phyloP scores from a whole-genome alignment of 2,329 filamentous ascomycete genomes.

The Didymella sp. region DNA sequence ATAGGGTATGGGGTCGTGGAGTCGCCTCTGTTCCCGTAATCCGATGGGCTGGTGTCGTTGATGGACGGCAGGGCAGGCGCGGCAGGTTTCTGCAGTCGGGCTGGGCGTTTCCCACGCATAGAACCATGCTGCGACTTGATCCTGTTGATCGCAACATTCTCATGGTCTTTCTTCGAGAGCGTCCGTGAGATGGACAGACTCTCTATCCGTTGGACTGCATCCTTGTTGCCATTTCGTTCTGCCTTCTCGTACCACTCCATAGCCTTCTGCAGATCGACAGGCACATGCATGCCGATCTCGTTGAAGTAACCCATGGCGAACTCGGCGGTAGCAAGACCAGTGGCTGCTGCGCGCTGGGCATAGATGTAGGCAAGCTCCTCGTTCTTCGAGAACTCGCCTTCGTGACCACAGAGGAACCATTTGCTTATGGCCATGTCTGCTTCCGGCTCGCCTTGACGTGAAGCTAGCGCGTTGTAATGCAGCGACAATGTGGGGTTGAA shows the following conservation, averaged over 20 bases:
- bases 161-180: conserved; percentile 88
- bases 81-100: conserved; percentile 51
- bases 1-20: conserved; percentile 54
- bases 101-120: conserved; percentile 57
- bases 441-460: conserved; percentile 89
- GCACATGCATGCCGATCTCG: conserved; percentile 92
- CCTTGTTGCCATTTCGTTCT: conserved; percentile 87
- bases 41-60: conserved; percentile 47
- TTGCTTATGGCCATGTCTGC: conserved; percentile 96
- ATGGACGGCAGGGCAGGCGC: conserved; percentile 50
- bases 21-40: conserved; percentile 44
- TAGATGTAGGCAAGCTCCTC: conserved; percentile 93
- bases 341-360: conserved; percentile 82
- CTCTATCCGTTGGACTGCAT: conserved; percentile 81
- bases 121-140: conserved; percentile 71
- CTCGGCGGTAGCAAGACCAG: conserved; percentile 86
- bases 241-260: conserved; percentile 90
- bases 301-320: conserved; percentile 98
- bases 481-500: conserved; percentile 92
- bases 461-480: conserved; percentile 93
- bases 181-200: conserved; percentile 83
- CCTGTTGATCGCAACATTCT: conserved; percentile 84
- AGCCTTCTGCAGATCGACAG: conserved; percentile 82
- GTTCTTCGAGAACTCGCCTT: conserved; percentile 92
- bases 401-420: conserved; percentile 97